These are phyloP conservation scores for Ogataea pilisensis DNA, from an alignment of 805 yeast genomes.

Conservation along the genomic window DNA sequence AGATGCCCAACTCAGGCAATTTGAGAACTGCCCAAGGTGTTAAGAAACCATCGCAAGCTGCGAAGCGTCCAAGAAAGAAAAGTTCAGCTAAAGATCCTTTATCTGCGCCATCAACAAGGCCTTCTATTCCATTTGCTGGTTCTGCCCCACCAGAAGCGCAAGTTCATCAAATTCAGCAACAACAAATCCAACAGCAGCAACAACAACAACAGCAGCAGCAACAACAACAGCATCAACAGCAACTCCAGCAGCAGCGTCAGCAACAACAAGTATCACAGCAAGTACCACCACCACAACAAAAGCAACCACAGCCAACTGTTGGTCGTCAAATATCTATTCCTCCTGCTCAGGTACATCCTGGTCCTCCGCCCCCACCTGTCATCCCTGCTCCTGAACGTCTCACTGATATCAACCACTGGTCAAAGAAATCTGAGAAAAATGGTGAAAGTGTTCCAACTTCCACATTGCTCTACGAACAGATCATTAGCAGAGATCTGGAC, in stretches of 20 bases:
- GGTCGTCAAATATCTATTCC: background rate
- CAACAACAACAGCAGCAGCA: slow-evolving; percentile 3
- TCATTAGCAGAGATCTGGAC: slow-evolving; percentile 39
- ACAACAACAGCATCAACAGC: slow-evolving; percentile 8
- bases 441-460: slow-evolving; percentile 38
- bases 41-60: slow-evolving; percentile 1
- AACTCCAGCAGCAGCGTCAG: slow-evolving; percentile 4
- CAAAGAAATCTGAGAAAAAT: slow-evolving; percentile 35
- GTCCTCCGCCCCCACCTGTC: slow-evolving; percentile 9
- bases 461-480: slow-evolving; percentile 54
- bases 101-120: background rate
- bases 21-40: background rate
- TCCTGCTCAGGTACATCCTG: background rate
- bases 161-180: slow-evolving; percentile 25
- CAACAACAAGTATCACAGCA: slow-evolving; percentile 4
- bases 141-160: slow-evolving; percentile 8
- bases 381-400: slow-evolving; percentile 31
- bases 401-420: slow-evolving; percentile 46
- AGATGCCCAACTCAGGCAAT: background rate
- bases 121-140: slow-evolving; percentile 9
- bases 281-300: slow-evolving; percentile 3
- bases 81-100: slow-evolving; percentile 5
- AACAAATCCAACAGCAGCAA: slow-evolving; percentile 35
- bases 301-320: background rate
- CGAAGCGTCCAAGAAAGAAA: background rate